Base-by-base conservation (phyloP, 139 green algal genomes). In the Monoraphidium neglectum region DNA sequence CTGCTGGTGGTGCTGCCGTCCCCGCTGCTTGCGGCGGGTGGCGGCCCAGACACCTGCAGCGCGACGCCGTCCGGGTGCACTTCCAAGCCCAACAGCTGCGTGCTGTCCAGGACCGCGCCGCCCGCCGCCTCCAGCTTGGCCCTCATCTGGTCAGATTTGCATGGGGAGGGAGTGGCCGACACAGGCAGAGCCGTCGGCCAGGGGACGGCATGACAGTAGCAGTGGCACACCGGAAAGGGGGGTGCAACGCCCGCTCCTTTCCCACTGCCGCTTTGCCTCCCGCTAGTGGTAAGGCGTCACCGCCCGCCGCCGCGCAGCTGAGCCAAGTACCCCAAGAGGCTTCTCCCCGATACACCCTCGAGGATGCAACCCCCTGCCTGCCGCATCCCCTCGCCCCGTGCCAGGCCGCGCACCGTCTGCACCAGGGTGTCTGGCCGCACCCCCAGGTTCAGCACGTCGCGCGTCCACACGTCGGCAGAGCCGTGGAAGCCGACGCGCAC, bases 361-460 rank as follows among this genome's bases (percentile, higher is more conserved):
- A 70, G 40, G 40, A 57, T 72, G 23, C 51, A 28, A 38, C 43
- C 51, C 24, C 53, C 53, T 49, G 68, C 53, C 53, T 23, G 53
- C 53, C 24, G 53, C 53, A 61, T 61, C 53, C 53, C 1, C 30
- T n/a, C n/a, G n/a, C n/a, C n/a, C n/a, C n/a, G n/a, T n/a, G n/a
- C n/a, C n/a, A n/a, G n/a, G n/a, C 30, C n/a, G 28, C 43, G 69
- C 30, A 78, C 67, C 38, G 56, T 51, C 68, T 78, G 46, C 26
- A 92, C 70, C 10, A 88, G 79, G 38, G 65, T 79, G 36, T 93
- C 84, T 15, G 95, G 95, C 4, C 81, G 82, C 10, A 98, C 88
- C 2, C 96, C 96, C 32, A 98, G 71, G 83, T 99, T 99, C 0
- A 99, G 87, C 35, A 99, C 90, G 72, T 98, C 93, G 35, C 69